Evolutionary conservation across 164 flowering plant species (phyloP), one percentile per base, ranked within the genome.

Genomic region (Stephania japonica): DNA sequence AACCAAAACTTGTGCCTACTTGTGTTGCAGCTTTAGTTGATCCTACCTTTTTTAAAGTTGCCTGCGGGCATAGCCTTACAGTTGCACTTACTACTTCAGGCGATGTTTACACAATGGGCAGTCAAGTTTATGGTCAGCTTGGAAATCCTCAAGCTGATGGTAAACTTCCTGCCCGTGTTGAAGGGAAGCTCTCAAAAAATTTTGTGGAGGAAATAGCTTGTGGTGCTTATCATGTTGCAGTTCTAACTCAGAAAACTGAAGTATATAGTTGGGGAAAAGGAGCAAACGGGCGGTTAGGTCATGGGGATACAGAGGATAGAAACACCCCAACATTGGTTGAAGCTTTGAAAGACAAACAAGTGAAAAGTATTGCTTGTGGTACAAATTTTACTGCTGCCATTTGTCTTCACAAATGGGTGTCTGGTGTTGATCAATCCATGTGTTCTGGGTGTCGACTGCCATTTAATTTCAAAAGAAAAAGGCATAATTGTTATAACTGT

Each of bases 241-340:
- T 88, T 64, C 84, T 95, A 82, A 95, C 99, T 73, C 93, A 94
- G 72, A 90, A 86, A 87, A 91, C 93, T 56, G 99, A 95, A 88
- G 99, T 95, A 77, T 95, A 93, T 79, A 91, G 96, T 64, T 95
- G 99, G 99, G 99, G 99, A 0, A 95, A 95, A 73, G 99, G 99
- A 72, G 92, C 96, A 72, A 95, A 95, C 84, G 99, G 99, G 63
- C 84, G 96, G 64, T 76, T 93, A 70, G 99, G 99, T 76, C 99
- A 95, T 80, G 98, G 98, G 38, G 98, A 93, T 81, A 81, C 79
- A 47, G 98, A 91, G 80, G 99, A 95, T 83, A 86, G 83, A 77
- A 88, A 85, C 74, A 75, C 84, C 42, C 99, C 99, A 61, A 79
- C 92, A 41, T 75, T 92, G 72, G 91, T 93, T 26, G 99, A 93